Conservation (phyloP, 352 stramenopile genomes). For the Phytophthora litchii region DNA sequence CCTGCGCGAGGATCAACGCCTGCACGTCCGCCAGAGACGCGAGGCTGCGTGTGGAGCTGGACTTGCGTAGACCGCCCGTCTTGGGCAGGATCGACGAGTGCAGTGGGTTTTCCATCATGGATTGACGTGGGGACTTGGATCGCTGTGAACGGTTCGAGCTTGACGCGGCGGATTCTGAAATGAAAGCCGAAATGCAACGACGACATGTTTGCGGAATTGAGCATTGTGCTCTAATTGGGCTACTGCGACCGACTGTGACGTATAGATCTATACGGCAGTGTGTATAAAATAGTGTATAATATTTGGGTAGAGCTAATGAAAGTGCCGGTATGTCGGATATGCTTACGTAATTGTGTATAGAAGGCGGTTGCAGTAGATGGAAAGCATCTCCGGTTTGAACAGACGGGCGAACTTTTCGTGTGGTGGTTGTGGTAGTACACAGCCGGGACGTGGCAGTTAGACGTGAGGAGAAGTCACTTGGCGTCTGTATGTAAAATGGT, state of each 20-base stretch:
- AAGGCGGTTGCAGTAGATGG: constrained; percentile 4
- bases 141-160: constrained; percentile 6
- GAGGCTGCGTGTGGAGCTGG: constrained; percentile 61
- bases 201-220: constrained; percentile 34
- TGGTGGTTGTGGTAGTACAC: constrained; percentile 13
- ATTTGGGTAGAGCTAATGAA: not conserved
- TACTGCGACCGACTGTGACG: constrained; percentile 3
- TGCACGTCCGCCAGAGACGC: constrained; percentile 38
- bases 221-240: constrained; percentile 1
- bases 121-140: constrained; percentile 7
- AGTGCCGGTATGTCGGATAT: not conserved
- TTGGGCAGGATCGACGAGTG: constrained; percentile 33
- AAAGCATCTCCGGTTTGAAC: constrained; percentile 22
- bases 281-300: not conserved
- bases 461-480: constrained; percentile 24
- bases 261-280: not conserved
- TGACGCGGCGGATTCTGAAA: constrained; percentile 31
- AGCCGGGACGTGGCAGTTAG: constrained; percentile 8
- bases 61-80: constrained; percentile 51
- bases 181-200: constrained; percentile 40
- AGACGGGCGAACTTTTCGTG: constrained; percentile 22
- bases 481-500: constrained; percentile 27
- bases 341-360: not conserved
- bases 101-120: constrained; percentile 46
- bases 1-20: constrained; percentile 47